Percentiles rank a stretch among this genome's conserved stretches.
Evolutionary conservation across 495 filamentous ascomycete species (phyloP).

Genomic region (Astrocystis sublimbata): DNA sequence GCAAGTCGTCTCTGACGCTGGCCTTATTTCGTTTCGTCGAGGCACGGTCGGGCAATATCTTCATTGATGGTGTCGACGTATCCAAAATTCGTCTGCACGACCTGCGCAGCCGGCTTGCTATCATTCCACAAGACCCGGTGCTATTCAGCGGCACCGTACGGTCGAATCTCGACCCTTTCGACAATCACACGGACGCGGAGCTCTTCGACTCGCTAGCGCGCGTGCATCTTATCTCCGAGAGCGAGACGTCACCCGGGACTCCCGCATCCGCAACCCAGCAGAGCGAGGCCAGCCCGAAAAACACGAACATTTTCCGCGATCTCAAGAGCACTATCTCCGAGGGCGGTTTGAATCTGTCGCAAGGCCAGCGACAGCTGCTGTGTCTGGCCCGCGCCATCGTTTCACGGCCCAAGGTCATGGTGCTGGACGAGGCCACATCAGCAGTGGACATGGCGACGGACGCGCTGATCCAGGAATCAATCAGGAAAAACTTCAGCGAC

Average conservation of each 20-base stretch:
- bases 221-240: constrained; percentile 66
- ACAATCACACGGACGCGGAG: constrained; percentile 68
- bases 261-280: constrained; percentile 27
- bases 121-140: constrained; percentile 86
- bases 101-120: constrained; percentile 72
- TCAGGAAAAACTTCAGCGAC: constrained; percentile 74
- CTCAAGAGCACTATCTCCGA: constrained; percentile 67
- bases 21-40: constrained; percentile 84
- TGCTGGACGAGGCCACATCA: constrained; percentile 87
- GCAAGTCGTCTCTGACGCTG: constrained; percentile 81
- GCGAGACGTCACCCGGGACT: constrained; percentile 26
- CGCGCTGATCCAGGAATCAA: constrained; percentile 75
- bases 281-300: constrained; percentile 39
- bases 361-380: constrained; percentile 86
- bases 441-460: constrained; percentile 90
- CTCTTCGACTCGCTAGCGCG: constrained; percentile 73
- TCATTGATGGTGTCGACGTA: constrained; percentile 76
- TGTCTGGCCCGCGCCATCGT: constrained; percentile 88
- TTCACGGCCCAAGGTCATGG: constrained; percentile 75
- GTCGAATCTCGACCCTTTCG: constrained; percentile 79
- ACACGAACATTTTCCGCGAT: constrained; percentile 63
- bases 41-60: constrained; percentile 66
- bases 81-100: constrained; percentile 73
- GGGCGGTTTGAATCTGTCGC: constrained; percentile 78
- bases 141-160: constrained; percentile 85